Evolutionary conservation across 148 eudicot species (phyloP), one percentile per base, ranked within the genome.

Genomic region (Euryodendron excelsum): DNA sequence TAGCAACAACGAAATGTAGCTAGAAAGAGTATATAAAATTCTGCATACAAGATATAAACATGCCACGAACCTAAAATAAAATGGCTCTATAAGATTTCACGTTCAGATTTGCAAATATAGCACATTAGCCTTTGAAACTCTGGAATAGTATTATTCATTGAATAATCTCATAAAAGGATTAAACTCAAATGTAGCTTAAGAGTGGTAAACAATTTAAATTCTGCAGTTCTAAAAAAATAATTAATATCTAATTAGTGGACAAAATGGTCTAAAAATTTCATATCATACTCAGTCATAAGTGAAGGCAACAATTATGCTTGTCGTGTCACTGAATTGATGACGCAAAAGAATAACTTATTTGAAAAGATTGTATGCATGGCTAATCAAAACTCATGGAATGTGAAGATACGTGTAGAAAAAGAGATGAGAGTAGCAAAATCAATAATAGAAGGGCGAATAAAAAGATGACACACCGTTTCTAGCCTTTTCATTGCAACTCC

Each of bases 401-500:
- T 60, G 36, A 33, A 59, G 15, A 27, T 9, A 61, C 12, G 27
- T 13, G 21, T 13, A 64, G 48, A 64, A 31, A 77, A 72, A 63
- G 73, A 70, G 23, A 21, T 13, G 27, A 47, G 14, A 50, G 10
- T 30, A 14, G 28, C 18, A 67, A 44, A 66, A 25, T 31, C 1
- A 60, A 18, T 59, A 73, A 52, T 13, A n/a, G 50, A 0, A 60
- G 39, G 31, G 27, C 20, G 39, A 71, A 9, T 31, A 64, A 72
- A 52, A 50, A 76, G 31, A 72, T 25, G 74, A 61, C 77, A 0
- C 48, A 84, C 87, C 79, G 33, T 72, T 70, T 77, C 74, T 34
- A 87, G 70, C 56, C 69, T 82, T 64, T 87, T 87, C 84, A 82
- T 87, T 72, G 90, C 90, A 44, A 87, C 84, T 72, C 88, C 90